Conservation (phyloP, 768 basidiomycete species). For the Naganishia friedmannii region DNA sequence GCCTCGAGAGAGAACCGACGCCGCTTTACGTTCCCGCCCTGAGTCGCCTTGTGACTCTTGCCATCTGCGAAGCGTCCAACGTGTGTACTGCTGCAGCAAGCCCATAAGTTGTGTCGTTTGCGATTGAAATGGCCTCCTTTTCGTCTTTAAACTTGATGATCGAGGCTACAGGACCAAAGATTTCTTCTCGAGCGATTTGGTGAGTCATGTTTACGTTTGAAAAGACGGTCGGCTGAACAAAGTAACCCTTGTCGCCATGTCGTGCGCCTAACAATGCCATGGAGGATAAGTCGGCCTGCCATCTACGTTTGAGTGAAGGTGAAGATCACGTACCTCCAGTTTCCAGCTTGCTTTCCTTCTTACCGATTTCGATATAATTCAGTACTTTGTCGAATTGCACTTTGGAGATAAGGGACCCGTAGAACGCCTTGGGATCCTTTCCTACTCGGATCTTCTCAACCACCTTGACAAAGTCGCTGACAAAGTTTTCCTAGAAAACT, state of each 20-base stretch:
- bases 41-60: too few species aligned
- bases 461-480: background rate
- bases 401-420: conserved; percentile 37
- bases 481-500: background rate
- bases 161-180: conserved; percentile 31
- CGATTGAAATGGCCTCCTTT: conserved; percentile 22
- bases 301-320: conserved; percentile 47
- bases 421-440: conserved; percentile 24
- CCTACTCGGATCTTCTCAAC: conserved; percentile 8
- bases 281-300: conserved; percentile 41
- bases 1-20: conserved; percentile 19
- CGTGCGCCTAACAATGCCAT: conserved; percentile 33
- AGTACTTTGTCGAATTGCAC: conserved; percentile 57
- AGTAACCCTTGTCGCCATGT: conserved; percentile 75
- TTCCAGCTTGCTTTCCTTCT: conserved; percentile 63
- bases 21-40: conserved; percentile 57
- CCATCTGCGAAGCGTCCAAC: too few species aligned
- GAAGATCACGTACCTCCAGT: conserved; percentile 59
- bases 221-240: conserved; percentile 57
- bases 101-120: conserved; percentile 54
- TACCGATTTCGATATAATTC: conserved; percentile 73
- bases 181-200: conserved; percentile 30
- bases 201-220: conserved; percentile 55
- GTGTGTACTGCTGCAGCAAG: conserved; percentile 84
- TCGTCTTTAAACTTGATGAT: conserved; percentile 27